Base-by-base conservation (phyloP, 768 basidiomycete species). In the Hericium erinaceus region DNA sequence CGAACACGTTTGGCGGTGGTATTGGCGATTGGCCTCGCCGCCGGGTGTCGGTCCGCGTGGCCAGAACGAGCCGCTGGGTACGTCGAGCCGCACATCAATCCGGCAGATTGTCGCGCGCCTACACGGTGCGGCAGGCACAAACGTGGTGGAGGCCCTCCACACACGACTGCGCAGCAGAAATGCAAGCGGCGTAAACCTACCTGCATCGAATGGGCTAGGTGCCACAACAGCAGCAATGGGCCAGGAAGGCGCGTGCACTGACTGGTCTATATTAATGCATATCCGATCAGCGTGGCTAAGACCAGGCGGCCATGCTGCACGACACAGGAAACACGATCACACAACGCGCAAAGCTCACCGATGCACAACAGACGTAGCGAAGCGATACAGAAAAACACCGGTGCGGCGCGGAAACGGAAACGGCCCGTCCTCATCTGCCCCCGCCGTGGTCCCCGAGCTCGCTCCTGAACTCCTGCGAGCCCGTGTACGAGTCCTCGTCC, bases 331-430 rank as follows among this genome's bases (percentile, higher is more conserved):
- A 33, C 48, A 41, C 12, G 37, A 24, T 13, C 28, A 61, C 46
- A 67, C 64, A 57, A 22, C 26, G 18, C 26, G 26, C 16, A 50
- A 20, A 18, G 39, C 58, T 61, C 33, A 65, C 63, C 13, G 69
- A 67, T 64, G 13, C 66, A 68, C 54, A 61, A 57, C 61, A 61
- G 63, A 41, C 57, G 57, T 54, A 57, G 62, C 62, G 60, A 41
- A 59, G 50, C 54, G 49, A 28, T 57, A 63, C 49, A 50, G 58
- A 52, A 58, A 55, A 52, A 49, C 22, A 48, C 15, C n/a, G 51
- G 41, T n/a, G 39, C 4, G 26, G 39, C 48, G 9, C 56, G 37
- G 12, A 22, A 44, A 24, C 44, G 12, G 24, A 24, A 39, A 48
- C 12, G 15, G 5, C 39, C 6, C n/a, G 37, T 38, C 54, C 8